These are phyloP conservation scores for Mycena floridula DNA, from an alignment of 768 basidiomycete species.

Conservation along the genomic window DNA sequence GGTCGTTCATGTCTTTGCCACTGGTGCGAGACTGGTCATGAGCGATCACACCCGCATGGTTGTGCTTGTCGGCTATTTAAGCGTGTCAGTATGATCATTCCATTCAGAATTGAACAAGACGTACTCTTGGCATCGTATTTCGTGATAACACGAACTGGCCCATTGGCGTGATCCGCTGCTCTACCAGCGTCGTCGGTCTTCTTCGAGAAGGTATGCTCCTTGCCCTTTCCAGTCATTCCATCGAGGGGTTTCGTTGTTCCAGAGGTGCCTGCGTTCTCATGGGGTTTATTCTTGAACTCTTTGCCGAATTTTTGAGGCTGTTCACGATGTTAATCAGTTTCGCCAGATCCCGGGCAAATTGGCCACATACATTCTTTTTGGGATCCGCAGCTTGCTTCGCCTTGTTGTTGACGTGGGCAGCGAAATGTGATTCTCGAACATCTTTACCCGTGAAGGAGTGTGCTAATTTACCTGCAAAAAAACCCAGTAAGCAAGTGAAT, in stretches of 20 bases:
- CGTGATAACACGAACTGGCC: not conserved
- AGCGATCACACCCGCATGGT: not conserved
- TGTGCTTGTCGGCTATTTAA: not conserved
- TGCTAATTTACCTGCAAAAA: no score
- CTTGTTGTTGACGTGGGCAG: no score
- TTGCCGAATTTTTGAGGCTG: not conserved
- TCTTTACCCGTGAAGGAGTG: not conserved
- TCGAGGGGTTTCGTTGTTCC: not conserved
- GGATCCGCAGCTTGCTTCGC: not conserved
- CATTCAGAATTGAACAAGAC: not conserved
- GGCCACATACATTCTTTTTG: not conserved
- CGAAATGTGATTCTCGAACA: not conserved
- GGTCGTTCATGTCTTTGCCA: not conserved
- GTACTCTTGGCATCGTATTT: not conserved
- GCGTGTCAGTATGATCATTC: not conserved
- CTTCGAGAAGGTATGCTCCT: not conserved
- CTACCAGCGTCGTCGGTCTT: not conserved
- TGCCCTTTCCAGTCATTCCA: not conserved
- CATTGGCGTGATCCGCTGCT: not conserved
- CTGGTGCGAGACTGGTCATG: not conserved
- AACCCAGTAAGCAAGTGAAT: no score
- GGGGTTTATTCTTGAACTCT: not conserved
- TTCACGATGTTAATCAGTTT: not conserved
- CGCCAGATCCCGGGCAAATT: no score
- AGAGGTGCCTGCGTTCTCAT: not conserved